Percentiles rank a stretch among this genome's conserved stretches.
Evolutionary conservation across 805 yeast genomes (phyloP).

Genomic region (Candida oleophila): DNA sequence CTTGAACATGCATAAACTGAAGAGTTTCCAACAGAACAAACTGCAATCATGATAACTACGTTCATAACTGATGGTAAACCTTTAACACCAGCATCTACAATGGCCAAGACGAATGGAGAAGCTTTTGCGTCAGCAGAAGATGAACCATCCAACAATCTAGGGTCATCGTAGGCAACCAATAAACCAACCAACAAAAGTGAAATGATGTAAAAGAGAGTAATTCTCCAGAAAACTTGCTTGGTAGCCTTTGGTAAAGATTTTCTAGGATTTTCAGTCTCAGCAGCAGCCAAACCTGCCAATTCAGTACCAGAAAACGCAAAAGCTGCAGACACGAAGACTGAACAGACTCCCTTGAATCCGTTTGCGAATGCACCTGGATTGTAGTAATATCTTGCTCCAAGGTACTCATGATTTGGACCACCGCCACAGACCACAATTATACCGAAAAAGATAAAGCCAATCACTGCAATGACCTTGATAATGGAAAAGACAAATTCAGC

Average conservation of each 20-base stretch:
- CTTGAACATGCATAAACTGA: slow-evolving; percentile 71
- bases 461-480: slow-evolving; percentile 56
- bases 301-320: slow-evolving; percentile 39
- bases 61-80: slow-evolving; percentile 72
- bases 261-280: slow-evolving; percentile 38
- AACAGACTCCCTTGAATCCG: slow-evolving; percentile 67
- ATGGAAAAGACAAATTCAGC: slow-evolving; percentile 62
- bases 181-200: slow-evolving; percentile 41
- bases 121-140: slow-evolving; percentile 56
- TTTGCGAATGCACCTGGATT: slow-evolving; percentile 68
- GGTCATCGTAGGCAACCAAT: slow-evolving; percentile 33
- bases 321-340: slow-evolving; percentile 48
- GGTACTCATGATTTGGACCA: slow-evolving; percentile 50
- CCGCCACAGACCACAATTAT: slow-evolving; percentile 57
- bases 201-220: slow-evolving; percentile 38
- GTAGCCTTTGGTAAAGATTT: slow-evolving; percentile 40
- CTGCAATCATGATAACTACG: slow-evolving; percentile 66
- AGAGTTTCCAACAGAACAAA: slow-evolving; percentile 72
- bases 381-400: slow-evolving; percentile 60
- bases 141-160: slow-evolving; percentile 21
- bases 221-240: slow-evolving; percentile 43
- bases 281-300: slow-evolving; percentile 37
- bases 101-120: slow-evolving; percentile 75
- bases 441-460: slow-evolving; percentile 61
- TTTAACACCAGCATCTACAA: slow-evolving; percentile 60